Evolutionary conservation across 2,329 filamentous ascomycete species (phyloP).

Genomic region (Penicillium sp.): DNA sequence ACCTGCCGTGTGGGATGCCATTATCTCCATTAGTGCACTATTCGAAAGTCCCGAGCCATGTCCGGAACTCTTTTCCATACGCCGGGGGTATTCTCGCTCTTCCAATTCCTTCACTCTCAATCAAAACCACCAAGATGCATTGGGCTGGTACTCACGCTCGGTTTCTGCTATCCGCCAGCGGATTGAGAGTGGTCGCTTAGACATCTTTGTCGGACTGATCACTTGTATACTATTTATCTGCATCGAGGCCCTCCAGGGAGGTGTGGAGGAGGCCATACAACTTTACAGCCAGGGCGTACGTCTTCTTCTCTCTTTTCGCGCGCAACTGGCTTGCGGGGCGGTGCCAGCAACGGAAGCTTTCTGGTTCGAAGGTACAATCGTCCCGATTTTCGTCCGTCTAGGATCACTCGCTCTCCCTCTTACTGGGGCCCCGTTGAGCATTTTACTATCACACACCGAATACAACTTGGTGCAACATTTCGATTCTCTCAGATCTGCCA

Average conservation of each 20-base stretch:
- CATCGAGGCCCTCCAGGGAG: slow-evolving; percentile 31
- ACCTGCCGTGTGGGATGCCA: slow-evolving; percentile 40
- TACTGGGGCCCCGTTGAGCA: slow-evolving; percentile 10
- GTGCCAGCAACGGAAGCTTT: slow-evolving; percentile 11
- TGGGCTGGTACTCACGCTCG: slow-evolving; percentile 34
- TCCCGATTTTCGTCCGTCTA: slow-evolving; percentile 31
- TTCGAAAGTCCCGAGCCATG: slow-evolving; percentile 30
- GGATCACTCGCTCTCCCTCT: slow-evolving; percentile 21
- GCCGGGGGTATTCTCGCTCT: neutral
- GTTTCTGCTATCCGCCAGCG: slow-evolving; percentile 26
- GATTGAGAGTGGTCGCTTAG: slow-evolving; percentile 25
- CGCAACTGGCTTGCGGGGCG: slow-evolving; percentile 7
- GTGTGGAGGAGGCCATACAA: slow-evolving; percentile 24
- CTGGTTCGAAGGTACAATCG: slow-evolving; percentile 26
- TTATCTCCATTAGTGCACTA: slow-evolving; percentile 37
- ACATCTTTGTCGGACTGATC: slow-evolving; percentile 30
- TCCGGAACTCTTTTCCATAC: slow-evolving; percentile 4
- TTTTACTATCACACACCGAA: slow-evolving; percentile 15
- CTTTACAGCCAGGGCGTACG: slow-evolving; percentile 31
- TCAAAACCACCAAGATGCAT: slow-evolving; percentile 26
- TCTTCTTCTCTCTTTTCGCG: slow-evolving; percentile 24
- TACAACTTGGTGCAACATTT: slow-evolving; percentile 6
- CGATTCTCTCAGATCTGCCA: slow-evolving; percentile 24
- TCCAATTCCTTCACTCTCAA: slow-evolving; percentile 1
- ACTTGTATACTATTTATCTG: slow-evolving; percentile 36